phyloP scores from a whole-genome alignment of 2,329 filamentous ascomycete species.

The Neospermospora avenae region DNA sequence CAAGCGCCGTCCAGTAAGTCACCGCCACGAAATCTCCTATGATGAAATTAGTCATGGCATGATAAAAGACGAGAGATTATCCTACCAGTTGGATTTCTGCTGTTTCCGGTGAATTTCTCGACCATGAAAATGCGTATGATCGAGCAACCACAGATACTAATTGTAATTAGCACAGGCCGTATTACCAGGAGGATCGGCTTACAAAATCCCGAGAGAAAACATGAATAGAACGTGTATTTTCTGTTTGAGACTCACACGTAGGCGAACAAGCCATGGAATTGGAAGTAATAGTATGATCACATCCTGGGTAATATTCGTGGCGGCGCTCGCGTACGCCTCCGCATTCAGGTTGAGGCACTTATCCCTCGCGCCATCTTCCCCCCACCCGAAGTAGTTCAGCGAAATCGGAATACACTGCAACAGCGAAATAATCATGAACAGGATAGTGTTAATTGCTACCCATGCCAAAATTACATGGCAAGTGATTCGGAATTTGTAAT shows the following conservation, averaged over 20 bases:
- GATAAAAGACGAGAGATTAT: not conserved
- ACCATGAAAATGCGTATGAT: constrained; percentile 6
- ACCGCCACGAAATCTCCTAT: constrained; percentile 1
- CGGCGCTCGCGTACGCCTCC: not conserved
- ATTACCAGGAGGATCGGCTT: not conserved
- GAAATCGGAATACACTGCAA: constrained; percentile 7
- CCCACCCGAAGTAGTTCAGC: constrained; percentile 9
- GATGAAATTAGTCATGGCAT: not conserved
- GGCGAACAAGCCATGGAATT: not conserved
- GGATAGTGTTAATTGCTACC: not conserved
- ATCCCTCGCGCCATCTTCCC: not conserved
- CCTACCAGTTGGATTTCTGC: constrained; percentile 6
- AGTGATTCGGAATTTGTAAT: not conserved
- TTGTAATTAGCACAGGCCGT: not conserved
- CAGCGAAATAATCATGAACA: not conserved
- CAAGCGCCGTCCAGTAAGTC: constrained; percentile 4
- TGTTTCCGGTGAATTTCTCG: not conserved
- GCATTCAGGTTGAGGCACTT: constrained; percentile 4
- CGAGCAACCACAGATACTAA: constrained; percentile 6
- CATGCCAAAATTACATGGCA: constrained; percentile 1
- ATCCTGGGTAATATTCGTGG: constrained; percentile 8
- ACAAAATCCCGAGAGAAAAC: constrained; percentile 8
- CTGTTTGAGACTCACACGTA: not conserved
- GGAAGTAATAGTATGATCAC: constrained; percentile 1
- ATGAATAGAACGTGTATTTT: constrained; percentile 8